These are phyloP conservation scores for Candida sakaeoensis DNA, from an alignment of 805 yeast species.

Conservation along the genomic window DNA sequence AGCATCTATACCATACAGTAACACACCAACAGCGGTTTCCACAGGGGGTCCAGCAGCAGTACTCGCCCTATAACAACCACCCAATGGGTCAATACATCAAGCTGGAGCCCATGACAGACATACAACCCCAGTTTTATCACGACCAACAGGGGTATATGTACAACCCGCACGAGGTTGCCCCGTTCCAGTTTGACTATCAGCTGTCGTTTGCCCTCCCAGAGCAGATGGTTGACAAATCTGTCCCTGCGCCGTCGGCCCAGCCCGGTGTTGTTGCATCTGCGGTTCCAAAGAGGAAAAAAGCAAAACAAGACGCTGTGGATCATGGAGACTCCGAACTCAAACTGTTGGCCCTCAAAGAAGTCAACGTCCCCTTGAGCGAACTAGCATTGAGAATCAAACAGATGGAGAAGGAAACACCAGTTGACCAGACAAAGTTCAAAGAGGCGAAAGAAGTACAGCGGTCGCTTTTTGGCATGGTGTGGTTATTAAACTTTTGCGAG, in stretches of 20 bases:
- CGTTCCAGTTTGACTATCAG: constrained; percentile 6
- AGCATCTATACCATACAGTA: constrained; percentile 6
- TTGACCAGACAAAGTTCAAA: constrained; percentile 6
- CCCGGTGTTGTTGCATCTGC: too few species aligned
- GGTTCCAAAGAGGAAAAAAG: constrained; percentile 25
- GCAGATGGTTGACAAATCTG: constrained; percentile 1
- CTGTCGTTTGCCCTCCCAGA: neutral
- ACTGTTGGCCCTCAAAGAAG: constrained; percentile 31
- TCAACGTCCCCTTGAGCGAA: constrained; percentile 36
- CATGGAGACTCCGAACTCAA: constrained; percentile 36
- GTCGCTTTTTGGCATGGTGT: constrained; percentile 79
- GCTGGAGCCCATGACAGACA: constrained; percentile 4
- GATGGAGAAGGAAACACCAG: constrained; percentile 28
- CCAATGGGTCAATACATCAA: neutral
- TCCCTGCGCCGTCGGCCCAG: neutral
- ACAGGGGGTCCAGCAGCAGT: constrained; percentile 5
- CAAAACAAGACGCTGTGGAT: constrained; percentile 13
- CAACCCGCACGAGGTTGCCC: neutral
- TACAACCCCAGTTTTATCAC: constrained; percentile 5
- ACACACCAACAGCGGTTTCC: constrained; percentile 5
- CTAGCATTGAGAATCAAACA: constrained; percentile 43
- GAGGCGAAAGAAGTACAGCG: constrained; percentile 51
- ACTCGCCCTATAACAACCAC: neutral
- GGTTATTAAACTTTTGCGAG: constrained; percentile 72
- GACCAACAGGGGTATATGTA: neutral